Evolutionary conservation across 2,329 filamentous ascomycete species (phyloP).

Genomic region (Alternaria consortialis): DNA sequence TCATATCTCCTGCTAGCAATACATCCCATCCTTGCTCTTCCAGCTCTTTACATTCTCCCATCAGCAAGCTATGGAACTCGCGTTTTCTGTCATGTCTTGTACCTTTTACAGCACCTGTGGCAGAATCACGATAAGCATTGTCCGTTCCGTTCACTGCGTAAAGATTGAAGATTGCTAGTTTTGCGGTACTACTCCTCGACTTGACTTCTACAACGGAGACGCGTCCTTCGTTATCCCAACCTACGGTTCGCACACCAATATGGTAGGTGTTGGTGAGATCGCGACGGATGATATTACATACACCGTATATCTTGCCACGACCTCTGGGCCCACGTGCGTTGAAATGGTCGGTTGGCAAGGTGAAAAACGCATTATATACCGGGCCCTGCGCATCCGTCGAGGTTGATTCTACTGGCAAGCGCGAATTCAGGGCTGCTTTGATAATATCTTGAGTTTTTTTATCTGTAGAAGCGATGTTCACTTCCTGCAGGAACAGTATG

Average conservation of each 20-base stretch:
- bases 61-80: constrained; percentile 57
- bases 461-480: constrained; percentile 58
- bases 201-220: constrained; percentile 58
- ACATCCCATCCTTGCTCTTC: constrained; percentile 55
- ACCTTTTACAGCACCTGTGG: constrained; percentile 54
- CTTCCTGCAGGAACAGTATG: constrained; percentile 60
- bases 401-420: constrained; percentile 1
- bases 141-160: constrained; percentile 65
- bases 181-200: constrained; percentile 15
- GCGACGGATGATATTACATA: constrained; percentile 59
- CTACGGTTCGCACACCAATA: constrained; percentile 47
- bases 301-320: constrained; percentile 62
- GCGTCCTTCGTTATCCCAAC: constrained; percentile 64
- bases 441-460: constrained; percentile 52
- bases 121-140: constrained; percentile 56
- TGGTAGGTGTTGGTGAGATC: constrained; percentile 48
- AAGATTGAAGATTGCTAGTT: constrained; percentile 61
- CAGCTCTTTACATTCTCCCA: constrained; percentile 55
- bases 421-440: constrained; percentile 47
- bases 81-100: constrained; percentile 64
- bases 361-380: constrained; percentile 56
- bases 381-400: constrained; percentile 32
- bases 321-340: constrained; percentile 59
- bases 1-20: constrained; percentile 63
- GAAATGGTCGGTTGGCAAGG: constrained; percentile 58